Percentiles rank a stretch among this genome's conserved stretches.
phyloP scores from a whole-genome alignment of 2,329 filamentous ascomycete genomes.

The Botrytis fragariae region DNA sequence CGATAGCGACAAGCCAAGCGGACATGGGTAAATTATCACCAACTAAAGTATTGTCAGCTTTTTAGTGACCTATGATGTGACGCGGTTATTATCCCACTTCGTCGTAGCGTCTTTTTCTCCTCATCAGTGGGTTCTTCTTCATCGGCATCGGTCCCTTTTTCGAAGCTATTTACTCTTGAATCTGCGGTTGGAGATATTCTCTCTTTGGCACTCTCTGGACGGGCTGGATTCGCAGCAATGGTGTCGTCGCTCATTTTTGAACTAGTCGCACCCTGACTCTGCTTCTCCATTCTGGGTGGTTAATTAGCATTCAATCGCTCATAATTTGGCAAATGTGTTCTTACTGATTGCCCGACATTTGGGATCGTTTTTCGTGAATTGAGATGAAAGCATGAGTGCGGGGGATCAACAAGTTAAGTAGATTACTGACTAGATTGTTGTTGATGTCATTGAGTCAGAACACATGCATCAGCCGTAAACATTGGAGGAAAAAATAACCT shows the following conservation, averaged over 20 bases:
- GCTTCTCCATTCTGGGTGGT: neutral
- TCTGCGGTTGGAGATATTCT: neutral
- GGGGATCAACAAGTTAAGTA: neutral
- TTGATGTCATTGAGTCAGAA: neutral
- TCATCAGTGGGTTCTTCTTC: constrained; percentile 8
- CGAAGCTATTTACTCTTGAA: neutral
- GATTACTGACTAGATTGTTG: neutral
- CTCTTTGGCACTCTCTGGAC: neutral
- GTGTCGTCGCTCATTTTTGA: neutral
- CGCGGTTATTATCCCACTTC: neutral
- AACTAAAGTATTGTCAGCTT: constrained; percentile 4
- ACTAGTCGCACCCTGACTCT: neutral
- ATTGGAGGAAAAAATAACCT: neutral
- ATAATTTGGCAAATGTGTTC: neutral
- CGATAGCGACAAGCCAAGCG: constrained; percentile 18
- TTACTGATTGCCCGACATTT: constrained; percentile 2
- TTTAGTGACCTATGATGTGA: neutral
- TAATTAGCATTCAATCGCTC: neutral
- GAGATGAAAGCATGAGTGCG: neutral
- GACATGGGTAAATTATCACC: constrained; percentile 16
- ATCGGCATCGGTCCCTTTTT: neutral
- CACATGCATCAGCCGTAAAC: neutral
- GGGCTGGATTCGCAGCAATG: neutral
- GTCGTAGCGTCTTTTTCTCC: neutral
- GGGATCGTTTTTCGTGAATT: neutral